Evolutionary conservation across 495 filamentous ascomycete genomes (phyloP), one percentile per base, ranked within the genome.

Genomic region (Amphirosellinia nigrospora): DNA sequence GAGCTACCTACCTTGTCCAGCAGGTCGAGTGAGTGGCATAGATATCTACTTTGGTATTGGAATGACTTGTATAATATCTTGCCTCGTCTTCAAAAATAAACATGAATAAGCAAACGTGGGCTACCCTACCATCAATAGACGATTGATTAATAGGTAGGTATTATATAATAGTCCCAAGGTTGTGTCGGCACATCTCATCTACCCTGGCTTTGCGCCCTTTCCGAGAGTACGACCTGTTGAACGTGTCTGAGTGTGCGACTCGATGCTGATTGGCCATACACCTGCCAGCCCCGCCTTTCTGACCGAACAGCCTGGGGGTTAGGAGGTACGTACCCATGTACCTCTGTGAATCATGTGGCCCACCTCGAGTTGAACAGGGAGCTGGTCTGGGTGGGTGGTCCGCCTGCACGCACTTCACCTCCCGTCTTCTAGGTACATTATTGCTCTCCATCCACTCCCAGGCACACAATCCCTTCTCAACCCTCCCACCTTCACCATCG

Each of bases 381-480:
- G 64, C 28, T 43, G 48, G 9, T 41, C 36, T 4, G 5, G 23
- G 48, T 28, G 48, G 48, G 48, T 52, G 48, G 48, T 28, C 48
- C 2, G 41, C 28, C 62, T 53, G 62, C 45, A 48, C 64, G 64
- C 64, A 55, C 64, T 61, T 73, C 64, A 59, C 53, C 63, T 66
- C 68, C 70, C 70, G 69, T 74, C 75, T 77, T 74, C 72, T 78
- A 78, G 76, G 76, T 72, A 72, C 74, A 74, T 78, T 76, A 78
- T 76, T 73, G 74, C 72, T 72, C 64, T 59, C 69, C 68, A 64
- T 58, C 72, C 68, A 62, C 56, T 65, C 61, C 75, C 71, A 58
- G 71, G 61, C 74, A 55, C 55, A 73, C 32, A n/a, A 72, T 74
- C 76, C 71, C 70, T 68, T 68, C 71, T 69, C 70, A 72, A 74